Percentiles rank a stretch among this genome's conserved stretches.
phyloP scores from a whole-genome alignment of 2,329 filamentous ascomycete species.

The Neurospora sp. region DNA sequence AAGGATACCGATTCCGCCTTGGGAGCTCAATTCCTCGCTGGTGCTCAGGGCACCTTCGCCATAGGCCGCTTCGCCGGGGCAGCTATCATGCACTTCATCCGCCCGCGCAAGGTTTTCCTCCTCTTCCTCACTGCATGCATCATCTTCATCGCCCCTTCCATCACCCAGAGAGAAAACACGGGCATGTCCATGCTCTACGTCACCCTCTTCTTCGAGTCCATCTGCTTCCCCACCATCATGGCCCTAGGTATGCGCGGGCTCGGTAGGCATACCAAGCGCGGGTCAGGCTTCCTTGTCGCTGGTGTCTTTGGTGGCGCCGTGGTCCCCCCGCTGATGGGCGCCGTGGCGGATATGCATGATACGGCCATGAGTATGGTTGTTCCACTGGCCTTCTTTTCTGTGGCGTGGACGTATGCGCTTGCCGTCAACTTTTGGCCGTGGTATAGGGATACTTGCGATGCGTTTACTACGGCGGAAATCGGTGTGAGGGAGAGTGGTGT shows the following conservation, averaged over 20 bases:
- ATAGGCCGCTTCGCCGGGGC: conserved; percentile 61
- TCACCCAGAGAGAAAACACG: conserved; percentile 34
- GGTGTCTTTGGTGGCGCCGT: conserved; percentile 64
- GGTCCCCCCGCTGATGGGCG: conserved; percentile 62
- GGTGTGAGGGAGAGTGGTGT: conserved; percentile 18
- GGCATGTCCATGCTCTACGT: conserved; percentile 55
- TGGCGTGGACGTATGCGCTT: conserved; percentile 45
- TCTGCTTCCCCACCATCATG: conserved; percentile 74
- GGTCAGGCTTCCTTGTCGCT: conserved; percentile 60
- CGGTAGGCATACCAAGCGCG: conserved; percentile 67
- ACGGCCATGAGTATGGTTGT: conserved; percentile 58
- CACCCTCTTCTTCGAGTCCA: conserved; percentile 68
- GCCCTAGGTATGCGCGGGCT: conserved; percentile 66
- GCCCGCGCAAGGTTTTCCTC: conserved; percentile 58
- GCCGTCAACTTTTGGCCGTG: conserved; percentile 56
- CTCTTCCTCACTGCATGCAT: conserved; percentile 54
- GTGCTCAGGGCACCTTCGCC: conserved; percentile 64
- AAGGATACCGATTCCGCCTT: conserved; percentile 36
- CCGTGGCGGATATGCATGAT: conserved; percentile 51
- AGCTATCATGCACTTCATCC: conserved; percentile 54
- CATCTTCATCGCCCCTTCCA: conserved; percentile 46
- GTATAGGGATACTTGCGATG: conserved; percentile 54
- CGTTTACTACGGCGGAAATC: conserved; percentile 36
- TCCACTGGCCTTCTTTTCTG: conserved; percentile 49
- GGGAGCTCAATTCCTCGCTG: conserved; percentile 60